Evolutionary conservation across 2,329 filamentous ascomycete genomes (phyloP), one percentile per base, ranked within the genome.

Genomic region (Botrytis tulipae): DNA sequence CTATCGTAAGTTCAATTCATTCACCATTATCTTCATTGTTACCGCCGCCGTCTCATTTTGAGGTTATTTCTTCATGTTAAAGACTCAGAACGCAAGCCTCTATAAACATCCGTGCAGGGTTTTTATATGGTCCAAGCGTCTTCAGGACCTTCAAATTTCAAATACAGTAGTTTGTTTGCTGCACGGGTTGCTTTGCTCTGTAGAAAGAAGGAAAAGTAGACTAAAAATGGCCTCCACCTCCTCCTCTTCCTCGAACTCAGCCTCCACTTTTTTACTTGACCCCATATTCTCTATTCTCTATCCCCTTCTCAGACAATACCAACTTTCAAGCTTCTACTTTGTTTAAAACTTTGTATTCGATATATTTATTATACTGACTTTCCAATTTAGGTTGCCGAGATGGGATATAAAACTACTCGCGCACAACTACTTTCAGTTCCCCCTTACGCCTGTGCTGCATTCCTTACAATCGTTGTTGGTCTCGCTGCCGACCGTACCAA

Each of bases 361-460:
- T 18, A 8, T 0, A 16, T 18, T 1, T 0, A 16, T 18, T 1
- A 29, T 32, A 18, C 51, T 57, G 51, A 57, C 51, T 32, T 9
- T 57, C 7, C n/a, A 18, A 57, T 29, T 9, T 18, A 57, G 51
- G 51, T 97, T 76, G 84, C 86, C 63, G 84, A 88, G 75, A 80
- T 88, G 78, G 82, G 80, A n/a, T 82, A 92, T 82, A 84, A 86
- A 16, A 83, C 86, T 0, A 91, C 91, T 0, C 87, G 83, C 10
- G 88, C 92, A 1, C 93, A 95, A 78, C 85, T 95, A 7, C 86
- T 95, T 62, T 90, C 87, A 20, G 92, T 95, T 0, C 92, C 93
- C 0, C 92, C 93, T 0, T 95, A 96, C 78, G 92, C 89, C 0
- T 87, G 85, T 0, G 93, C 92, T 0, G 91, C 91, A 1, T 78